Percentiles rank a stretch among this genome's conserved stretches.
Conservation (phyloP, 139 green algal genomes). For the Volvox africanus region DNA sequence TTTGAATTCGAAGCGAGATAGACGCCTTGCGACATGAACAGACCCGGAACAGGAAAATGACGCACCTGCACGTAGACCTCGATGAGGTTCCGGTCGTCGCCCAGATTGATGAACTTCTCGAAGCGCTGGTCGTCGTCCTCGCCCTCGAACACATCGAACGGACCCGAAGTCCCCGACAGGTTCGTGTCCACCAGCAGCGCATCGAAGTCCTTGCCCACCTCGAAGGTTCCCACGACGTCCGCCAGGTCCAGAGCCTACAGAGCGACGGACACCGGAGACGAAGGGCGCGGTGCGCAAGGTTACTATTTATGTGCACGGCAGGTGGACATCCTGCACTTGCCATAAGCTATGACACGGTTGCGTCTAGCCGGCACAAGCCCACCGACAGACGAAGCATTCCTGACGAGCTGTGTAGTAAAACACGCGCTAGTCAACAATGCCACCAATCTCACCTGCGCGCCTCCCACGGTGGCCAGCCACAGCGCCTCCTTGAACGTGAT, state of each 20-base stretch:
- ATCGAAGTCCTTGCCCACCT: conserved; percentile 78
- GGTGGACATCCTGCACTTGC: too few species aligned
- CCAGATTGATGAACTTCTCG: conserved; percentile 78
- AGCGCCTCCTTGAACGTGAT: conserved; percentile 68
- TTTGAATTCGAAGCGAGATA: too few species aligned
- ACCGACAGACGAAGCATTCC: too few species aligned
- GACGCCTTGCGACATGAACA: too few species aligned
- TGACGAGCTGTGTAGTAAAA: too few species aligned
- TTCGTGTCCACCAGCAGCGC: conserved; percentile 71
- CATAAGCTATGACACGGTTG: too few species aligned
- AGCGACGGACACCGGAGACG: not conserved
- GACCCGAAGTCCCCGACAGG: conserved; percentile 12
- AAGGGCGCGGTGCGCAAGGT: not conserved
- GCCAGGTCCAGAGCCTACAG: conserved; percentile 43
- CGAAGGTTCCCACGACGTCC: conserved; percentile 66
- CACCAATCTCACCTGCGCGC: conserved; percentile 56
- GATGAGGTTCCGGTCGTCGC: conserved; percentile 79
- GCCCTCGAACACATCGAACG: conserved; percentile 69
- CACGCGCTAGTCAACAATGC: too few species aligned
- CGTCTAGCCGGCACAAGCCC: too few species aligned
- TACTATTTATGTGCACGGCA: too few species aligned
- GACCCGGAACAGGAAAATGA: too few species aligned
- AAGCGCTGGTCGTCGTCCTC: conserved; percentile 54
- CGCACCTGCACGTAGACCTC: conserved; percentile 69
- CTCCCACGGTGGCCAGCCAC: conserved; percentile 78